Evolutionary conservation across 176 grass and related monocot genomes (phyloP).

Genomic region (Secale cereale): DNA sequence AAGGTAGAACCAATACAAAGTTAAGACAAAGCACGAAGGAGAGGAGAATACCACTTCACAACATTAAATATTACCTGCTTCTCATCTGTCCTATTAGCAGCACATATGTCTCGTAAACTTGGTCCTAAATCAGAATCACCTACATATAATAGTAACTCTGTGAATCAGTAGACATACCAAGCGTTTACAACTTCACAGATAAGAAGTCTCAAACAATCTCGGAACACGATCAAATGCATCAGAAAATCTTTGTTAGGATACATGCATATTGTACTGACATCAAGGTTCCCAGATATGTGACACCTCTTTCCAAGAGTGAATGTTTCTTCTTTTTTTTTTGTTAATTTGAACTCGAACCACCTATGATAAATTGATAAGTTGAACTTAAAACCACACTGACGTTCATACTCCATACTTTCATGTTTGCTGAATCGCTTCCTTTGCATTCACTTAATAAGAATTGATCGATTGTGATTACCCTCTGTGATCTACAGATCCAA

Average conservation of each 20-base stretch:
- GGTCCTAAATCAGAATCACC: constrained; percentile 62
- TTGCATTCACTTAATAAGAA: neutral
- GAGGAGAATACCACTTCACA: constrained; percentile 13
- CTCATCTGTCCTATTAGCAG: constrained; percentile 92
- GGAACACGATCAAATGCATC: constrained; percentile 1
- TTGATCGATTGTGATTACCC: neutral
- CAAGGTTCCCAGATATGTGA: neutral
- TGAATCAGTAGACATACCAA: constrained; percentile 17
- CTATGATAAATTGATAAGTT: neutral
- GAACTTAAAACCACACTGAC: neutral
- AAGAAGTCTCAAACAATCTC: neutral
- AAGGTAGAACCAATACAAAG: constrained; percentile 10
- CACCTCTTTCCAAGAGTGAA: neutral
- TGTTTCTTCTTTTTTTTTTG: neutral
- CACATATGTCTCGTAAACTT: constrained; percentile 86
- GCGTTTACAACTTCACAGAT: constrained; percentile 8
- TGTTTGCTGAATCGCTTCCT: neutral
- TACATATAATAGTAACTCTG: constrained; percentile 29
- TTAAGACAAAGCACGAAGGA: constrained; percentile 17
- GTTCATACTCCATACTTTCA: neutral
- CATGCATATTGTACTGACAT: neutral
- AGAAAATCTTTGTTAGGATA: constrained; percentile 5
- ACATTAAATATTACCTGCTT: constrained; percentile 63
- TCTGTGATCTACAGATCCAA: neutral
- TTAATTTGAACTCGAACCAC: neutral